phyloP scores from a whole-genome alignment of 495 filamentous ascomycete species.

The Schizothecium vesticola region DNA sequence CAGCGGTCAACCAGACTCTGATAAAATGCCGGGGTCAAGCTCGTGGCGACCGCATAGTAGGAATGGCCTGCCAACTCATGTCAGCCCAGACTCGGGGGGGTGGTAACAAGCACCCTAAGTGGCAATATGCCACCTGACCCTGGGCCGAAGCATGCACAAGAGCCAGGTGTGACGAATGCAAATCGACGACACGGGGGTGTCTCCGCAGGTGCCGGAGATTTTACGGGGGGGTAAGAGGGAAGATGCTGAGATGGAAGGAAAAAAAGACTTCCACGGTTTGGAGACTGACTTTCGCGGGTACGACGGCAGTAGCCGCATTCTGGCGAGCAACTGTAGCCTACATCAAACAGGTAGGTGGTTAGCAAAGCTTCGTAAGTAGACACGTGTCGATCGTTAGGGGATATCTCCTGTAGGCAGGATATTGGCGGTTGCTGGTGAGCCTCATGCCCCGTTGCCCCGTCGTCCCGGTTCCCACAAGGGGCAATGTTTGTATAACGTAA shows the following conservation, averaged over 20 bases:
- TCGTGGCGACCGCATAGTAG: conserved; percentile 69
- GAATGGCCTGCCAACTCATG: conserved; percentile 57
- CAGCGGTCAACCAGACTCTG: conserved; percentile 77
- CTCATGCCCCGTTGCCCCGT: neutral
- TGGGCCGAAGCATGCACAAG: conserved; percentile 2
- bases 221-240: conserved; percentile 10
- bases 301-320: conserved; percentile 50
- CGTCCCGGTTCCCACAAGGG: conserved; percentile 2
- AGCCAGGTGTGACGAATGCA: conserved; percentile 2
- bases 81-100: conserved; percentile 8
- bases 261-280: conserved; percentile 31
- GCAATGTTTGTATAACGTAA: neutral
- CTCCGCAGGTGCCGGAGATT: conserved; percentile 14
- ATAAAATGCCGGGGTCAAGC: conserved; percentile 68
- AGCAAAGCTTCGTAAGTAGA: neutral
- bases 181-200: neutral
- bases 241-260: neutral
- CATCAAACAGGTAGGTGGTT: neutral
- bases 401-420: neutral
- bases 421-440: no score
- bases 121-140: conserved; percentile 1
- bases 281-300: conserved; percentile 38
- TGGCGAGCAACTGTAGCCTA: conserved; percentile 45
- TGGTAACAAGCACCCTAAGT: neutral
- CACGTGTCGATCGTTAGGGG: neutral